phyloP scores from a whole-genome alignment of 768 basidiomycete species.

The Termitomyces titanicus region DNA sequence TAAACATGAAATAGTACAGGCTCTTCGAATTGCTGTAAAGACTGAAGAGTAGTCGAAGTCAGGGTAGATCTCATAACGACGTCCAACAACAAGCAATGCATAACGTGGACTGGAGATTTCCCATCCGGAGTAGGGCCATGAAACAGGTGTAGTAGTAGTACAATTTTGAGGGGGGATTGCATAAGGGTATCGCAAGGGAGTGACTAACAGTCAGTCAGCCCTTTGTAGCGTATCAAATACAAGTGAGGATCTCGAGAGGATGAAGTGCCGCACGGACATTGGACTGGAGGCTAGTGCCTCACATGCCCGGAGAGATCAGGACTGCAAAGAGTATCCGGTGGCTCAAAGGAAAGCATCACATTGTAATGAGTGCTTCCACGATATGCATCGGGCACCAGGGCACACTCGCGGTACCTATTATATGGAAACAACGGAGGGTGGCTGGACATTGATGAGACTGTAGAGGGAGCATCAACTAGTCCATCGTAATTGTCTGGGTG shows the following conservation, averaged over 20 bases:
- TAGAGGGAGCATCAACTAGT: not conserved
- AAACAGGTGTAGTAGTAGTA: no score
- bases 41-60: not conserved
- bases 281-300: not conserved
- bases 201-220: constrained; percentile 1
- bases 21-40: not conserved
- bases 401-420: not conserved
- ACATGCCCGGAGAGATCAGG: not conserved
- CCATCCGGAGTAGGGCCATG: not conserved
- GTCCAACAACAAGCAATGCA: not conserved
- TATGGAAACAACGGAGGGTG: not conserved
- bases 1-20: not conserved
- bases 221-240: not conserved
- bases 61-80: no score
- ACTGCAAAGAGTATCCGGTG: not conserved
- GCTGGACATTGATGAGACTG: not conserved
- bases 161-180: not conserved
- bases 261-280: not conserved
- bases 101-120: not conserved
- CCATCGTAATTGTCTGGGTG: not conserved
- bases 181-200: not conserved
- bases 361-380: not conserved
- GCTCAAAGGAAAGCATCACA: not conserved
- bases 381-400: not conserved
- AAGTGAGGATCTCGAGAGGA: not conserved